Conservation (phyloP, 2,329 filamentous ascomycete species). For the Nemania sp. region DNA sequence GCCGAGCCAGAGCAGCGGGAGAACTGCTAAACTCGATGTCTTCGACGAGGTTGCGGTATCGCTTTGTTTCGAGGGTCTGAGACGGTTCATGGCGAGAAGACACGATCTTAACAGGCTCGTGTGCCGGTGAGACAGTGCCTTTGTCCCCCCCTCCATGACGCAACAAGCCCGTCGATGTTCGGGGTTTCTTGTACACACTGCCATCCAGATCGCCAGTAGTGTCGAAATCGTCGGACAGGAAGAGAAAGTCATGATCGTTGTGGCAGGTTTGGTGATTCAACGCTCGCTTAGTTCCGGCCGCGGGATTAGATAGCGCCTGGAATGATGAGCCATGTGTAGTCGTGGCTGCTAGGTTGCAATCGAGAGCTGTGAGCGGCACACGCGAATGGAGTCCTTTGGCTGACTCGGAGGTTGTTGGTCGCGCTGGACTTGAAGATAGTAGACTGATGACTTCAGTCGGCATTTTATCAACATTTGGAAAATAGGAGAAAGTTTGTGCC, state of each 20-base stretch:
- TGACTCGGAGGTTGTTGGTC: slow-evolving; percentile 12
- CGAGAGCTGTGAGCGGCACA: slow-evolving; percentile 18
- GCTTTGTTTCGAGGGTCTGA: slow-evolving; percentile 23
- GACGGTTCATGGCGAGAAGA: slow-evolving; percentile 11
- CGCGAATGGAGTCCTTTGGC: slow-evolving; percentile 7
- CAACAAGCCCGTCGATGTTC: slow-evolving; percentile 14
- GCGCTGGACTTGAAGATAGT: slow-evolving; percentile 40
- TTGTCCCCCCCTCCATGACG: slow-evolving; percentile 6
- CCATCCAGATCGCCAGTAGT: slow-evolving; percentile 44
- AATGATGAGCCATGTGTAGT: slow-evolving; percentile 5
- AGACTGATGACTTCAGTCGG: slow-evolving; percentile 42
- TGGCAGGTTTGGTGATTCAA: slow-evolving; percentile 13
- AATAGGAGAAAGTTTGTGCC: neutral
- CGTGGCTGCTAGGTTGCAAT: slow-evolving; percentile 16
- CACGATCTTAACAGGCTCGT: slow-evolving; percentile 22
- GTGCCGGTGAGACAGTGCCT: slow-evolving; percentile 17
- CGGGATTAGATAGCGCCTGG: neutral
- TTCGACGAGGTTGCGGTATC: slow-evolving; percentile 33
- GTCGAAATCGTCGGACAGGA: slow-evolving; percentile 48
- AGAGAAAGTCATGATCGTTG: slow-evolving; percentile 37
- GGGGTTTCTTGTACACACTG: slow-evolving; percentile 29
- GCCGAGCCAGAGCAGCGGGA: slow-evolving; percentile 17
- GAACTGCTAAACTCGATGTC: slow-evolving; percentile 39
- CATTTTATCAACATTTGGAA: slow-evolving; percentile 33
- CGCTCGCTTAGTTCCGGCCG: slow-evolving; percentile 23